Conservation (phyloP, 306 rosid genomes). For the Lathyrus sativus region DNA sequence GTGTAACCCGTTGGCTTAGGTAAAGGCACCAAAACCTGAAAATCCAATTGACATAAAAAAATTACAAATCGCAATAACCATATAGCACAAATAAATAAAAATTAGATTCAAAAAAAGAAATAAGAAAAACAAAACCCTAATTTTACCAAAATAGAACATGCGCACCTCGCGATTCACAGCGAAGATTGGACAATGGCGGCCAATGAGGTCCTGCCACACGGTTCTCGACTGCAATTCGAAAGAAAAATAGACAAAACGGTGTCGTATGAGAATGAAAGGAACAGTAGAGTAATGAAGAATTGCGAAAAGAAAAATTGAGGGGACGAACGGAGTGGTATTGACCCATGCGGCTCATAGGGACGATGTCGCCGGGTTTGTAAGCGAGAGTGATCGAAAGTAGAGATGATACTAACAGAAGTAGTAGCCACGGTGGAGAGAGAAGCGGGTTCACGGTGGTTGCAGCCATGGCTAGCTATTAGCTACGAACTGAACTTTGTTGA, state of each 20-base stretch:
- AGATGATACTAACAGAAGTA: slow-evolving; percentile 33
- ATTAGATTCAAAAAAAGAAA: not conserved
- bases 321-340: slow-evolving; percentile 88
- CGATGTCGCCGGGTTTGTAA: slow-evolving; percentile 84
- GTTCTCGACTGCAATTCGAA: slow-evolving; percentile 70
- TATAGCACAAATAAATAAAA: too few species aligned
- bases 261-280: not conserved
- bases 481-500: slow-evolving; percentile 11
- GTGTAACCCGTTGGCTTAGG: slow-evolving; percentile 85
- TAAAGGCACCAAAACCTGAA: slow-evolving; percentile 76
- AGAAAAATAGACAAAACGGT: slow-evolving; percentile 10
- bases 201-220: slow-evolving; percentile 89
- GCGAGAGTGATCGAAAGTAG: slow-evolving; percentile 44
- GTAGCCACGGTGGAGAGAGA: slow-evolving; percentile 26
- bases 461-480: slow-evolving; percentile 37
- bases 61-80: not conserved
- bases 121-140: slow-evolving; percentile 38
- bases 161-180: slow-evolving; percentile 94
- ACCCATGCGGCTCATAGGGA: slow-evolving; percentile 97
- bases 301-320: not conserved
- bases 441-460: slow-evolving; percentile 36
- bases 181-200: slow-evolving; percentile 88
- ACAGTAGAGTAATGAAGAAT: not conserved
- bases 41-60: slow-evolving; percentile 20
- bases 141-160: slow-evolving; percentile 22